Conservation (phyloP, 805 yeast genomes). For the Saturnispora besseyi region DNA sequence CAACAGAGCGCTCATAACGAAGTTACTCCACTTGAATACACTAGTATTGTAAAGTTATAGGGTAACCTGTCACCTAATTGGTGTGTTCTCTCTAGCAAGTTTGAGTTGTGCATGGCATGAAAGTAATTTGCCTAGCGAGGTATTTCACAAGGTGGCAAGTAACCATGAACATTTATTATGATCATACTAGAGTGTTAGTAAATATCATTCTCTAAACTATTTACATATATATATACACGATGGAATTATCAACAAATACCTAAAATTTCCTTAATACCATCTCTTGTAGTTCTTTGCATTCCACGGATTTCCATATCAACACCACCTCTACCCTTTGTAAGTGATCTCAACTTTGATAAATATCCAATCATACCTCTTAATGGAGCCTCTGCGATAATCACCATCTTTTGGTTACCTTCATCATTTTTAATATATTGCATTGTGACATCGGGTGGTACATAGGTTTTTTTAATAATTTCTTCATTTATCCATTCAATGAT, state of each 20-base stretch:
- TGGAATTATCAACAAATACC: conserved; percentile 5
- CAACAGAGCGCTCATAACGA: too few relatives aligned
- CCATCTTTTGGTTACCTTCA: conserved; percentile 34
- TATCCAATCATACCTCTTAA: conserved; percentile 88
- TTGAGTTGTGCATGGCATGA: too few relatives aligned
- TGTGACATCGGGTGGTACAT: conserved; percentile 73
- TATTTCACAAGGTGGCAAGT: too few relatives aligned
- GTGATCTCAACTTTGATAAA: conserved; percentile 61
- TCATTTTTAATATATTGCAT: conserved; percentile 27
- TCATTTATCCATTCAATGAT: conserved; percentile 35
- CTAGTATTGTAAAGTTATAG: too few relatives aligned
- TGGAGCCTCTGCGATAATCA: conserved; percentile 75
- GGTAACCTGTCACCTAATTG: too few relatives aligned
- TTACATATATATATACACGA: neutral
- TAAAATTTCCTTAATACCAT: conserved; percentile 35
- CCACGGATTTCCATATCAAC: conserved; percentile 72
- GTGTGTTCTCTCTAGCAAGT: too few relatives aligned
- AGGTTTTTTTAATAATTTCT: conserved; percentile 51
- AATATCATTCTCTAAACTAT: too few relatives aligned
- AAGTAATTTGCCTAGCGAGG: too few relatives aligned
- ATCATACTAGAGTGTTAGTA: neutral
- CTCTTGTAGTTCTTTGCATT: conserved; percentile 57
- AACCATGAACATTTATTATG: neutral
- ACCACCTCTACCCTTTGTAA: conserved; percentile 84
- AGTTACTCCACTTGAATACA: too few relatives aligned